A percentile compares a stretch with the other conserved stretches of the same genome.
phyloP scores from a whole-genome alignment of 2,329 filamentous ascomycete genomes.

The Exophiala calicioides region DNA sequence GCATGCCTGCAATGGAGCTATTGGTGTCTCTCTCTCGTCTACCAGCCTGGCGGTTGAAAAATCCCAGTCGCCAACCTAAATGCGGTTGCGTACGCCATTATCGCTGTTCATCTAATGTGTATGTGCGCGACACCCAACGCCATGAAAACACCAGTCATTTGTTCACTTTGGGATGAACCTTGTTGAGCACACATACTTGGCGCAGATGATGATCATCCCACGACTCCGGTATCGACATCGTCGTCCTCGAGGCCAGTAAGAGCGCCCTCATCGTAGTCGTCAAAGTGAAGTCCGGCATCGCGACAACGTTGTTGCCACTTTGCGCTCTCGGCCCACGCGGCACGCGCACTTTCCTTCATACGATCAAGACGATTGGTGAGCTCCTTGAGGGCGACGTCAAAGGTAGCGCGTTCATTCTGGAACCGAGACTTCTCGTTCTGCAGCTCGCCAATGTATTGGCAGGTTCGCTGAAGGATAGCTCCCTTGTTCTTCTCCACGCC shows the following conservation, averaged over 20 bases:
- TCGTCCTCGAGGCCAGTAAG: slow-evolving; percentile 21
- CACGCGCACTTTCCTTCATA: slow-evolving; percentile 87
- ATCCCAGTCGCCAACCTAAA: no score
- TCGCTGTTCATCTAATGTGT: slow-evolving; percentile 5
- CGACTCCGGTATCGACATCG: slow-evolving; percentile 12
- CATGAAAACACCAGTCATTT: background rate
- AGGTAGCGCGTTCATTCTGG: slow-evolving; percentile 49
- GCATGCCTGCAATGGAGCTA: no score
- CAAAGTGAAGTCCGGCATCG: slow-evolving; percentile 50
- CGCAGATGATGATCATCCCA: slow-evolving; percentile 3
- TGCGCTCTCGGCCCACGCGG: slow-evolving; percentile 84
- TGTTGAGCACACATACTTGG: background rate
- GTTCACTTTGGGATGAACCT: background rate
- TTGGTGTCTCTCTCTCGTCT: no score
- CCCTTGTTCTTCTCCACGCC: slow-evolving; percentile 99
- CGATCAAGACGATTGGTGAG: slow-evolving; percentile 93
- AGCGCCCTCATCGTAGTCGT: slow-evolving; percentile 44
- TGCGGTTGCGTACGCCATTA: background rate
- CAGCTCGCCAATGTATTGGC: slow-evolving; percentile 90
- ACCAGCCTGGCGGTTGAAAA: no score
- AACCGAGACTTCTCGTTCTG: slow-evolving; percentile 30
- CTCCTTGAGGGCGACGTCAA: slow-evolving; percentile 64
- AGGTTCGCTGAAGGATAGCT: slow-evolving; percentile 88
- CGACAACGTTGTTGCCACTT: slow-evolving; percentile 52
- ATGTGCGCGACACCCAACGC: background rate